Conservation (phyloP, 306 rosid species). For the Prunus fruticosa region DNA sequence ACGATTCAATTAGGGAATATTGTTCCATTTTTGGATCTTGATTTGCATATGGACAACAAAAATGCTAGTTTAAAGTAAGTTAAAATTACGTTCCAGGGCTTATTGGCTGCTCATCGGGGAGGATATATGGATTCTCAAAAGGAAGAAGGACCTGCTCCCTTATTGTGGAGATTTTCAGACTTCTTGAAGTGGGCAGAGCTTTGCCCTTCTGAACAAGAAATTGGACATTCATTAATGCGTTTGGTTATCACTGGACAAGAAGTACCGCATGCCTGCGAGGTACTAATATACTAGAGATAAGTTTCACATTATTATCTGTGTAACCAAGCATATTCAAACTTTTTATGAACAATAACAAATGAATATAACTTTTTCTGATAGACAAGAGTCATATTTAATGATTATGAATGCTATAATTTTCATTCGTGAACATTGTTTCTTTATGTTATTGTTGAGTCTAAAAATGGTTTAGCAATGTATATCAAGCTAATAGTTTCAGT, state of each 20-base stretch:
- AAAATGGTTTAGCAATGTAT: not conserved
- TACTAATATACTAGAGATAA: slow-evolving; percentile 29
- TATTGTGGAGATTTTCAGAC: slow-evolving; percentile 93
- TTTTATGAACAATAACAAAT: not conserved
- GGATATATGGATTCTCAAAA: slow-evolving; percentile 96
- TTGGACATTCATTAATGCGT: slow-evolving; percentile 97
- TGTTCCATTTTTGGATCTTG: not conserved
- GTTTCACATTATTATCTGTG: not conserved
- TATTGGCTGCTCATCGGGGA: slow-evolving; percentile 98
- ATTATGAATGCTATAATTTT: not conserved
- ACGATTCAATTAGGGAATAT: not conserved
- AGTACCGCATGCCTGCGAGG: slow-evolving; percentile 99
- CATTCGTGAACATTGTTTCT: not conserved
- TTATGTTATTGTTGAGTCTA: not conserved
- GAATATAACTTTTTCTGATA: not conserved
- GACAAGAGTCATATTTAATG: not conserved
- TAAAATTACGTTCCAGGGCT: slow-evolving; percentile 53
- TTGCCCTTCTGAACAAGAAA: slow-evolving; percentile 92
- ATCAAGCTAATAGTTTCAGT: too few relatives aligned
- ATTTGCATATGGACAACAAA: not conserved
- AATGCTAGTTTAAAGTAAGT: not conserved
- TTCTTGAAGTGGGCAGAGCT: slow-evolving; percentile 99
- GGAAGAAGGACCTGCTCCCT: slow-evolving; percentile 98
- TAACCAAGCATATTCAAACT: not conserved
- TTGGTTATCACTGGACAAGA: slow-evolving; percentile 99